Percentiles rank a stretch among this genome's conserved stretches.
These are phyloP conservation scores for Colletotrichum karsti DNA, from an alignment of 2,329 filamentous ascomycete species.

Conservation along the genomic window DNA sequence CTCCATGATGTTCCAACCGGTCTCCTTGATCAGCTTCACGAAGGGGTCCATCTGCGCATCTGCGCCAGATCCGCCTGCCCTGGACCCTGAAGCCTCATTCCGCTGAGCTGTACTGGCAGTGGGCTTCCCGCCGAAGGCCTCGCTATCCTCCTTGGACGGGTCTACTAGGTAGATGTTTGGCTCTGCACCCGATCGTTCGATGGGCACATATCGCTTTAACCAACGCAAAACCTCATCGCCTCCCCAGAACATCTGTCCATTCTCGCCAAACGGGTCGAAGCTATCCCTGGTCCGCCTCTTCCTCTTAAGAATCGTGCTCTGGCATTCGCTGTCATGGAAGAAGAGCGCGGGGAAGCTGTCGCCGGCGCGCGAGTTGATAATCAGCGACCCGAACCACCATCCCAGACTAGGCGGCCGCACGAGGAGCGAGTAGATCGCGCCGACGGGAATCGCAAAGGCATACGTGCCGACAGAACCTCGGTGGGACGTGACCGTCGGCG, in stretches of 20 bases:
- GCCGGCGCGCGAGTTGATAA: constrained; percentile 90
- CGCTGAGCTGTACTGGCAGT: constrained; percentile 54
- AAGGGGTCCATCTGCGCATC: constrained; percentile 91
- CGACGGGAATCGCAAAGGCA: constrained; percentile 90
- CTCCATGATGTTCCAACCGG: constrained; percentile 95
- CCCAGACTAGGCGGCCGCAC: constrained; percentile 92
- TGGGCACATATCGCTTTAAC: constrained; percentile 83
- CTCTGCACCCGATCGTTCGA: constrained; percentile 87
- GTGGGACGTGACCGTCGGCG: constrained; percentile 84
- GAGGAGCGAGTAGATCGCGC: constrained; percentile 88
- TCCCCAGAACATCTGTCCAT: constrained; percentile 94
- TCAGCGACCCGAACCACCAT: constrained; percentile 97
- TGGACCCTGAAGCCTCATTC: constrained; percentile 38
- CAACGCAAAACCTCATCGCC: constrained; percentile 94
- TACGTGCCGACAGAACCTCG: constrained; percentile 78
- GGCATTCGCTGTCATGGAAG: constrained; percentile 97
- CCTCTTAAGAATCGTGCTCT: constrained; percentile 93
- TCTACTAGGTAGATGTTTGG: constrained; percentile 92
- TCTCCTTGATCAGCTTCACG: constrained; percentile 92
- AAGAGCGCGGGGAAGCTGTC: constrained; percentile 96
- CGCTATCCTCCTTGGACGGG: constrained; percentile 83
- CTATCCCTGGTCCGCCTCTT: constrained; percentile 84
- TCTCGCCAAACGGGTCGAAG: constrained; percentile 90
- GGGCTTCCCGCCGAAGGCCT: constrained; percentile 77
- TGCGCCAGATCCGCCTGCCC: constrained; percentile 40